These are phyloP conservation scores for Fusarium floridanum DNA, from an alignment of 2,329 filamentous ascomycete species.

Conservation along the genomic window DNA sequence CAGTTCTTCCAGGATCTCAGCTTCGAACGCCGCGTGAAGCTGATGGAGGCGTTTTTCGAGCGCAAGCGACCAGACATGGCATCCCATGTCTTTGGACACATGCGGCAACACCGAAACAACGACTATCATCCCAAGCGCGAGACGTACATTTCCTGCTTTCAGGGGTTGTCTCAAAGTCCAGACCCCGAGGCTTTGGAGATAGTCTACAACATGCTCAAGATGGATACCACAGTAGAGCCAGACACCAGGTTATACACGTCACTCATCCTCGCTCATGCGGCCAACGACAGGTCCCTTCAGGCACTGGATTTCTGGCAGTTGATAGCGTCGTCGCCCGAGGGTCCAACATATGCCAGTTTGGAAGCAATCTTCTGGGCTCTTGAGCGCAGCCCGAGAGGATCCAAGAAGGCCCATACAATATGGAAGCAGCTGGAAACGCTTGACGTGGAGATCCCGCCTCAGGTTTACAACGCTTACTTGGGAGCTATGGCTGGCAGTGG, in stretches of 20 bases:
- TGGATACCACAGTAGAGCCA: constrained; percentile 84
- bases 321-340: constrained; percentile 86
- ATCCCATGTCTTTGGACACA: constrained; percentile 88
- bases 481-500: constrained; percentile 81
- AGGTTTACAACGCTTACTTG: constrained; percentile 82
- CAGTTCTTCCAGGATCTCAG: constrained; percentile 76
- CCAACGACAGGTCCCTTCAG: constrained; percentile 73
- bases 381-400: constrained; percentile 70
- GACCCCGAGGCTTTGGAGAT: constrained; percentile 74
- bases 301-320: constrained; percentile 87
- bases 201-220: constrained; percentile 93
- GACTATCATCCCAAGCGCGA: constrained; percentile 75
- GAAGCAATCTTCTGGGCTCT: constrained; percentile 85
- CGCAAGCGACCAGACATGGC: constrained; percentile 87
- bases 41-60: constrained; percentile 87
- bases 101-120: constrained; percentile 80
- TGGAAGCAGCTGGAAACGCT: constrained; percentile 79
- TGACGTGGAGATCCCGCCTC: constrained; percentile 81
- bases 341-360: constrained; percentile 85
- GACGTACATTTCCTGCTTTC: constrained; percentile 83
- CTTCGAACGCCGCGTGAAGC: constrained; percentile 72
- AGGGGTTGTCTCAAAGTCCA: constrained; percentile 74
- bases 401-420: constrained; percentile 72
- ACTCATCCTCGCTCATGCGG: constrained; percentile 87
- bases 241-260: constrained; percentile 84